Evolutionary conservation across 495 filamentous ascomycete species (phyloP).

Genomic region (Neurospora pannonica): DNA sequence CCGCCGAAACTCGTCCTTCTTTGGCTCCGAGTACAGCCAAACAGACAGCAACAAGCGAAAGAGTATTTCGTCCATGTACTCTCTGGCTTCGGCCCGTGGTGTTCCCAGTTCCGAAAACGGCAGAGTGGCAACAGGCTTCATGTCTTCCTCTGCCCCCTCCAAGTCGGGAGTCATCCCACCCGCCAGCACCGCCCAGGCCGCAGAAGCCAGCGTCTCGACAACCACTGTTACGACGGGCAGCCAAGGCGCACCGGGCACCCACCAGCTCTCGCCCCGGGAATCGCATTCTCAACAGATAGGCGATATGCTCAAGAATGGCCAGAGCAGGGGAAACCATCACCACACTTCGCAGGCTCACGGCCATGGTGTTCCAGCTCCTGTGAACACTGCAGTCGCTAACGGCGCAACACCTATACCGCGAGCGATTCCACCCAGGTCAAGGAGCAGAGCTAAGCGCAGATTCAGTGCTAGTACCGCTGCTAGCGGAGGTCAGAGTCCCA

Average conservation of each 20-base stretch:
- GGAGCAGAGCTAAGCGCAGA: constrained; percentile 63
- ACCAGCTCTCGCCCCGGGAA: constrained; percentile 37
- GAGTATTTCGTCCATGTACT: constrained; percentile 58
- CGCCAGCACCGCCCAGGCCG: constrained; percentile 23
- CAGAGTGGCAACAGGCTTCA: constrained; percentile 28
- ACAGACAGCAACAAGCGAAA: constrained; percentile 48
- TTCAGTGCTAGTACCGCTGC: constrained; percentile 68
- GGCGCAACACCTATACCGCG: constrained; percentile 12
- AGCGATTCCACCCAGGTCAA: constrained; percentile 47
- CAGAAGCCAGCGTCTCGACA: constrained; percentile 42
- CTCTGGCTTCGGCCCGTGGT: constrained; percentile 47
- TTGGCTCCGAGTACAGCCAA: constrained; percentile 13
- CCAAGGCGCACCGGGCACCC: constrained; percentile 26
- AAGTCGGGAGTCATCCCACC: constrained; percentile 18
- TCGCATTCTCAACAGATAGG: constrained; percentile 22
- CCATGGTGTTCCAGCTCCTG: not conserved
- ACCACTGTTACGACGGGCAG: constrained; percentile 46
- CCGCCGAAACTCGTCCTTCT: constrained; percentile 25
- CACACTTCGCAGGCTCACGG: not conserved
- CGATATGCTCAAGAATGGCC: constrained; percentile 21
- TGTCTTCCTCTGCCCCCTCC: constrained; percentile 19
- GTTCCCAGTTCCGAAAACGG: constrained; percentile 34
- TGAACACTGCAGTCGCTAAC: constrained; percentile 6
- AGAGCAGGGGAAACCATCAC: constrained; percentile 3
- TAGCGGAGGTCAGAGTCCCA: constrained; percentile 58